Evolutionary conservation across 2,329 filamentous ascomycete genomes (phyloP).

Genomic region (Pestalotiopsis sp.): DNA sequence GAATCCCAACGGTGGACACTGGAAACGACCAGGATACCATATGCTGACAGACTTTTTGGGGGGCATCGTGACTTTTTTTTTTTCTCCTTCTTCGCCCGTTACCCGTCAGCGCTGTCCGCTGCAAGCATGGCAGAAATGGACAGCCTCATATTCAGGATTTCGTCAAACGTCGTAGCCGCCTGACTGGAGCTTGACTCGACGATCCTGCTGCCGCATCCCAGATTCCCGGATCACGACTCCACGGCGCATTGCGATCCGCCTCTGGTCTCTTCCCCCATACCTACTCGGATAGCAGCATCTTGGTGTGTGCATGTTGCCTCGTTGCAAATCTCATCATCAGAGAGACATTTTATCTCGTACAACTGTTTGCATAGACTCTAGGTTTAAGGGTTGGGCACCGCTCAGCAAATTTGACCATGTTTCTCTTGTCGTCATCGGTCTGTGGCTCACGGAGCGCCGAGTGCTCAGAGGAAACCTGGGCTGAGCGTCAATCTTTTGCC

Average conservation of each 20-base stretch:
- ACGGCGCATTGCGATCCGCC: not conserved
- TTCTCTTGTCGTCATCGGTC: not conserved
- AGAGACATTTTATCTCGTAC: too few relatives aligned
- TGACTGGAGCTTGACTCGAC: not conserved
- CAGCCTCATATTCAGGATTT: not conserved
- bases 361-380: not conserved
- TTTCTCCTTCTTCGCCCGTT: not conserved
- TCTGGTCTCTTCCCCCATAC: not conserved
- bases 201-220: not conserved
- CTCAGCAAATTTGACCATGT: not conserved
- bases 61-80: not conserved
- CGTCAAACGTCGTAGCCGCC: not conserved
- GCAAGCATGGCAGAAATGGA: not conserved
- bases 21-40: slow-evolving; percentile 1
- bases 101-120: not conserved
- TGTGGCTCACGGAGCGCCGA: not conserved
- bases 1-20: not conserved
- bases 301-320: not conserved
- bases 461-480: not conserved
- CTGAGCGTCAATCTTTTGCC: slow-evolving; percentile 6
- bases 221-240: not conserved
- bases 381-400: not conserved
- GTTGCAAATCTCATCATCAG: too few relatives aligned
- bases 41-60: not conserved
- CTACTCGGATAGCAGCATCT: not conserved